These are phyloP conservation scores for Penicillium freii DNA, from an alignment of 2,329 filamentous ascomycete species.

Conservation along the genomic window DNA sequence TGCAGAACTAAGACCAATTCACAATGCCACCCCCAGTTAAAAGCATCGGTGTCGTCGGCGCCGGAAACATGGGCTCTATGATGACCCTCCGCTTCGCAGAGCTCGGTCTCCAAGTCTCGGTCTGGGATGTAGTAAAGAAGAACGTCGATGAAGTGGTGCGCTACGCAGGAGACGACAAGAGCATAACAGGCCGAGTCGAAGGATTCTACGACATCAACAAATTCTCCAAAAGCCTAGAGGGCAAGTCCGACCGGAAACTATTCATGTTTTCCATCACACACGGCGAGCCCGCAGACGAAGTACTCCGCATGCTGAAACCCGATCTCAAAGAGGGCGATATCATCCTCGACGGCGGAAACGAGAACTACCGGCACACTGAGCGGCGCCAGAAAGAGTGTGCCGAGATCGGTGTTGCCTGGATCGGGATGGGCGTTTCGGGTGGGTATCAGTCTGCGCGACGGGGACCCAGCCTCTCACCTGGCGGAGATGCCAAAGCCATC, in stretches of 20 bases:
- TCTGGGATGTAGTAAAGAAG: constrained; percentile 37
- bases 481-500: constrained; percentile 58
- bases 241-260: constrained; percentile 31
- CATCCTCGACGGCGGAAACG: constrained; percentile 67
- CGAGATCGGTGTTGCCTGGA: constrained; percentile 60
- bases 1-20: not conserved
- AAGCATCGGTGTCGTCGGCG: constrained; percentile 41
- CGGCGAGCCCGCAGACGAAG: constrained; percentile 38
- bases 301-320: constrained; percentile 44
- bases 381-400: constrained; percentile 58
- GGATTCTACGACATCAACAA: constrained; percentile 38
- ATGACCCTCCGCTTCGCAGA: constrained; percentile 44
- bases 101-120: constrained; percentile 39
- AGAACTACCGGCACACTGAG: constrained; percentile 65
- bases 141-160: constrained; percentile 37
- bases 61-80: constrained; percentile 45
- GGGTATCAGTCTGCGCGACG: constrained; percentile 66
- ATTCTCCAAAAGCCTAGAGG: constrained; percentile 37
- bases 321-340: constrained; percentile 61
- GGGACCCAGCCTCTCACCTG: constrained; percentile 67
- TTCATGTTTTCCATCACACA: constrained; percentile 45
- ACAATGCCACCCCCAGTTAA: constrained; percentile 32
- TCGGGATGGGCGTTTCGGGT: constrained; percentile 67
- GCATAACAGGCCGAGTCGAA: constrained; percentile 32
- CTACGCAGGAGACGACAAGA: constrained; percentile 23